phyloP scores from a whole-genome alignment of 2,329 filamentous ascomycete genomes.

The Penicillium sp. region DNA sequence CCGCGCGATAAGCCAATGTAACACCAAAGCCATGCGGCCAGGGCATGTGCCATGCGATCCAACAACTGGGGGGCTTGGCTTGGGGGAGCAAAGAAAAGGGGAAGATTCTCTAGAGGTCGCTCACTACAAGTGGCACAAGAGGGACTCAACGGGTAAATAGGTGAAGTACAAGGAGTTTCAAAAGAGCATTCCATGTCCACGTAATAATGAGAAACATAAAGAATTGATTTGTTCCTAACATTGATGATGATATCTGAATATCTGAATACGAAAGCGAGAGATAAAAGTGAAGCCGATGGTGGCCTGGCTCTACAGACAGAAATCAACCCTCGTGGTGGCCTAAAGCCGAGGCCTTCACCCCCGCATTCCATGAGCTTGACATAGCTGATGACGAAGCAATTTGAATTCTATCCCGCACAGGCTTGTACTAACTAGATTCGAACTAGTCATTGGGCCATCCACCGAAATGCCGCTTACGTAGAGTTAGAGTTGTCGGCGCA shows the following conservation, averaged over 20 bases:
- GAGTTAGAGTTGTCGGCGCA: slow-evolving; percentile 49
- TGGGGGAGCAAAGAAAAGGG: no score
- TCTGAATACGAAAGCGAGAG: no score
- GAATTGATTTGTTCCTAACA: no score
- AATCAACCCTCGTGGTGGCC: background rate
- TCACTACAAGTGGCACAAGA: no score
- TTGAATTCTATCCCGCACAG: background rate
- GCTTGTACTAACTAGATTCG: background rate
- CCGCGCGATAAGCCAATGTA: slow-evolving; percentile 21
- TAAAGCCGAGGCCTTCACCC: background rate
- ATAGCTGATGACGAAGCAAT: background rate
- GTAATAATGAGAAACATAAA: no score
- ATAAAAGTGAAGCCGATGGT: no score
- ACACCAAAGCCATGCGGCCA: slow-evolving; percentile 24
- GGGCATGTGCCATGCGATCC: slow-evolving; percentile 16
- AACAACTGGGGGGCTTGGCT: no score
- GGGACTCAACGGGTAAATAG: no score
- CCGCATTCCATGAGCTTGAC: background rate
- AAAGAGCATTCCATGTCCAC: no score
- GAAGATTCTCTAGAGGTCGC: no score
- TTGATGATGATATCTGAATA: no score
- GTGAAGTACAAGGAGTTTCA: no score
- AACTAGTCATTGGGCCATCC: background rate
- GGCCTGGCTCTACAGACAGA: background rate
- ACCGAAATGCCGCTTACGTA: background rate